Percentiles rank a stretch among this genome's conserved stretches.
phyloP scores from a whole-genome alignment of 2,329 filamentous ascomycete genomes.

The Epichloe gansuensis region DNA sequence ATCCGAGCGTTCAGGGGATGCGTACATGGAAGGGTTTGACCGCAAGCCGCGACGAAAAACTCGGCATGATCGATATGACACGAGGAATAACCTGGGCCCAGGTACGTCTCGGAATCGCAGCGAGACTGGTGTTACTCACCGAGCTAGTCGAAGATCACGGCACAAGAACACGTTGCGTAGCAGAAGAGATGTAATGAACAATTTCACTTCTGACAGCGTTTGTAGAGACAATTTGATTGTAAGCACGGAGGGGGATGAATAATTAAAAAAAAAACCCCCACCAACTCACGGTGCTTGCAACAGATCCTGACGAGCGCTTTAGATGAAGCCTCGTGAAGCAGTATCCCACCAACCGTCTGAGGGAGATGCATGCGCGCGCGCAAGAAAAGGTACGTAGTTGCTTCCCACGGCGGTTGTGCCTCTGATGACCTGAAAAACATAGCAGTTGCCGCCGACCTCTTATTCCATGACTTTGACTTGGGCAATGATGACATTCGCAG shows the following conservation, averaged over 20 bases:
- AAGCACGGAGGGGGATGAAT: background rate
- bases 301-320: background rate
- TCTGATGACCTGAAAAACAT: background rate
- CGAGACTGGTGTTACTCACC: background rate
- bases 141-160: background rate
- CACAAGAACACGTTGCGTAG: constrained; percentile 18
- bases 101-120: background rate
- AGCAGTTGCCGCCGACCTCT: constrained; percentile 3
- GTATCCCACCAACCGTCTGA: background rate
- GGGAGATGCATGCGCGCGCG: background rate
- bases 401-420: background rate
- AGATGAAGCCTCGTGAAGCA: constrained; percentile 4
- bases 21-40: constrained; percentile 1
- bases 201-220: constrained; percentile 34
- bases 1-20: background rate
- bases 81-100: background rate
- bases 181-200: constrained; percentile 36
- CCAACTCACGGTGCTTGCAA: background rate
- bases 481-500: background rate
- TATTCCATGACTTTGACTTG: constrained; percentile 4
- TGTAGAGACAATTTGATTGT: constrained; percentile 3
- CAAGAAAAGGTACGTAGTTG: background rate
- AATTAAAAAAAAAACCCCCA: too few relatives aligned
- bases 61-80: constrained; percentile 9
- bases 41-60: constrained; percentile 9